Base-by-base conservation (phyloP, 2,329 filamentous ascomycete genomes). In the Diplodia intermedia region DNA sequence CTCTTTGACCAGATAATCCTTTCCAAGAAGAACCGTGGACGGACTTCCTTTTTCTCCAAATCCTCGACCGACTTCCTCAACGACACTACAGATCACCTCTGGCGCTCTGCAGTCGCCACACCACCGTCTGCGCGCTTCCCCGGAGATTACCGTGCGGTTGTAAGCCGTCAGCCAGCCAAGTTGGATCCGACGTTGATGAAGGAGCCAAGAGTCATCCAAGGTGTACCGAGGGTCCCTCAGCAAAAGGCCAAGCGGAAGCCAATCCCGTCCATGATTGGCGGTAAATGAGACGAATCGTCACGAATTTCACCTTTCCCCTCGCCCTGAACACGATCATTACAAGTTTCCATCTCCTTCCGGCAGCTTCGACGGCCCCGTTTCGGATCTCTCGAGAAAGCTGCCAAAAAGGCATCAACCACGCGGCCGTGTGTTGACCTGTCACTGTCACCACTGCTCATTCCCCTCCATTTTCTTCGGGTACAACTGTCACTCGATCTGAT, bases 181-280 rank as follows among this genome's bases (percentile, higher is more conserved):
- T 85, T 99, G 11, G 95, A 99, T 74, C 86, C 90, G 4, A 87
- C 89, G 15, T 83, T 97, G 56, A 97, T 98, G 93, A 92, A 93
- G 77, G 94, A 97, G 79, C 94, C 94, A 36, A 87, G 94, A 68
- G 89, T 92, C 70, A 94, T 97, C 49, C 93, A 97, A 77, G 94
- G 94, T 43, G 89, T 93, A n/a, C 93, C 93, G 33, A 81, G 86
- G 68, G 82, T 88, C 18, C 83, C 84, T 63, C 78, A 79, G 69
- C 78, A 78, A n/a, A 80, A 83, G 71, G 81, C 83, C 29, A 80
- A 81, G 66, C 76, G 83, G 43, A 85, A 84, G 73, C 82, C 83
- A 2, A 82, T 84, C 57, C 82, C 83, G 9, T 79, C 77, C 12
- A 77, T 79, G 77, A 72, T 79, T 29, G 77, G 43, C 43, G 43